phyloP scores from a whole-genome alignment of 2,329 filamentous ascomycete species.

The Diplodia seriata region DNA sequence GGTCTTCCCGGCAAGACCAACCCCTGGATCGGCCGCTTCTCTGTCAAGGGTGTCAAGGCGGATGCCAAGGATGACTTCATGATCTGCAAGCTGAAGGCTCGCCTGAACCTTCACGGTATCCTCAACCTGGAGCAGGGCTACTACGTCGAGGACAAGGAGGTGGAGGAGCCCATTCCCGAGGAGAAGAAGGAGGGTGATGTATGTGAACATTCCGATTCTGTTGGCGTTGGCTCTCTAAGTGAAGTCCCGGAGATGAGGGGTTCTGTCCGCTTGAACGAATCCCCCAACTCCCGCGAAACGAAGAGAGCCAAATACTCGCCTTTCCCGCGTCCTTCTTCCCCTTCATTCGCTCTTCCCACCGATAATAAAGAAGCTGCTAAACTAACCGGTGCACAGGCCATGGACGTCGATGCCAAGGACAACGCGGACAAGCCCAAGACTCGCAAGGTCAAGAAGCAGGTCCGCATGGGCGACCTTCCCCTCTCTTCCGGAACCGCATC shows the following conservation, averaged over 20 bases:
- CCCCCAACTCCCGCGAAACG: conserved; percentile 38
- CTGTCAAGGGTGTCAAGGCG: conserved; percentile 95
- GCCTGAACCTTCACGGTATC: conserved; percentile 94
- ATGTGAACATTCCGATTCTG: conserved; percentile 37
- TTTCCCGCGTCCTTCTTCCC: conserved; percentile 1
- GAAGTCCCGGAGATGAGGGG: conserved; percentile 34
- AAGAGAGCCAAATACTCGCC: conserved; percentile 43
- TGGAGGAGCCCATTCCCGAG: conserved; percentile 87
- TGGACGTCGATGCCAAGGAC: conserved; percentile 50
- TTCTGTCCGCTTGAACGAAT: conserved; percentile 15
- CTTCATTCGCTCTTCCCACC: conserved; percentile 30
- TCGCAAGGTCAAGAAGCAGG: conserved; percentile 98
- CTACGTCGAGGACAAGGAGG: conserved; percentile 96
- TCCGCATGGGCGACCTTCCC: conserved; percentile 94
- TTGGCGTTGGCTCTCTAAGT: conserved; percentile 16
- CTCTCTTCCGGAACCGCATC: conserved; percentile 83
- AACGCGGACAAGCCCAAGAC: conserved; percentile 70
- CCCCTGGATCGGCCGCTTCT: conserved; percentile 97
- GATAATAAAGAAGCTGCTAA: conserved; percentile 33
- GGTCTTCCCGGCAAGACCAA: conserved; percentile 85
- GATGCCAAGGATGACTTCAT: conserved; percentile 96
- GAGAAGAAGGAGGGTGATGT: conserved; percentile 62
- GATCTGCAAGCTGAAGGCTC: conserved; percentile 99
- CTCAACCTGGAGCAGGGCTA: conserved; percentile 97
- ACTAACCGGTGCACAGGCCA: conserved; percentile 41